Percentiles rank a stretch among this genome's conserved stretches.
Conservation (phyloP, 805 yeast genomes). For the Isabelozyma heimii region DNA sequence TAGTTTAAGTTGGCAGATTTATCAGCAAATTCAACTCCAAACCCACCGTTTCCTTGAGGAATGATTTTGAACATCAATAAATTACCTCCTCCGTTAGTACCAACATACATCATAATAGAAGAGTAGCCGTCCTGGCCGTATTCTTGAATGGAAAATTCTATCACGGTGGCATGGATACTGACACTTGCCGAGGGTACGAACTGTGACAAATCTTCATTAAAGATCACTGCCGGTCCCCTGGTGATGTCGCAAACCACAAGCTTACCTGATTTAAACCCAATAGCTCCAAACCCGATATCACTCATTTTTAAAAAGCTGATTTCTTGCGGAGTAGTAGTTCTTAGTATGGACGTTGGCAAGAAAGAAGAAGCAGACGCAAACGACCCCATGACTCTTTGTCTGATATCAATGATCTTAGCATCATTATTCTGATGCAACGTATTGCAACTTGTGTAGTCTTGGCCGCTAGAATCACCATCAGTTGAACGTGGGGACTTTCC, state of each 20-base stretch:
- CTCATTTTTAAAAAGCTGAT: conserved; percentile 67
- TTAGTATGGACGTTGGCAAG: conserved; percentile 30
- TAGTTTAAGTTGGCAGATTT: conserved; percentile 37
- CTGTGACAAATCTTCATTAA: conserved; percentile 29
- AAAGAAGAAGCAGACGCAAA: conserved; percentile 29
- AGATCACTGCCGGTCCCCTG: conserved; percentile 71
- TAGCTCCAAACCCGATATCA: conserved; percentile 78
- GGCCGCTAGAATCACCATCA: conserved; percentile 7
- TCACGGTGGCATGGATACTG: conserved; percentile 46
- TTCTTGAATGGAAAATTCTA: conserved; percentile 74
- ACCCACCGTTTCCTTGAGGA: conserved; percentile 62
- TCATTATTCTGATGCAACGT: conserved; percentile 32
- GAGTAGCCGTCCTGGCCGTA: conserved; percentile 66
- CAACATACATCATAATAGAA: conserved; percentile 69
- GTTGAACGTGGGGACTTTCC: conserved; percentile 32
- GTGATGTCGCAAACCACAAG: conserved; percentile 68
- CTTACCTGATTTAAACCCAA: conserved; percentile 76
- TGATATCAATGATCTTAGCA: conserved; percentile 46
- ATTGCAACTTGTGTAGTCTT: conserved; percentile 26
- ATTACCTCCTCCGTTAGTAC: conserved; percentile 73
- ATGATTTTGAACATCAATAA: conserved; percentile 60
- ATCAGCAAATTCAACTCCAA: conserved; percentile 51
- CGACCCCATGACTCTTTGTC: conserved; percentile 49
- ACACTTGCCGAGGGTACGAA: conserved; percentile 26
- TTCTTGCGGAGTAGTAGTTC: conserved; percentile 31